Conservation (phyloP, 2,329 filamentous ascomycete genomes). For the Niveomyces coronatus region DNA sequence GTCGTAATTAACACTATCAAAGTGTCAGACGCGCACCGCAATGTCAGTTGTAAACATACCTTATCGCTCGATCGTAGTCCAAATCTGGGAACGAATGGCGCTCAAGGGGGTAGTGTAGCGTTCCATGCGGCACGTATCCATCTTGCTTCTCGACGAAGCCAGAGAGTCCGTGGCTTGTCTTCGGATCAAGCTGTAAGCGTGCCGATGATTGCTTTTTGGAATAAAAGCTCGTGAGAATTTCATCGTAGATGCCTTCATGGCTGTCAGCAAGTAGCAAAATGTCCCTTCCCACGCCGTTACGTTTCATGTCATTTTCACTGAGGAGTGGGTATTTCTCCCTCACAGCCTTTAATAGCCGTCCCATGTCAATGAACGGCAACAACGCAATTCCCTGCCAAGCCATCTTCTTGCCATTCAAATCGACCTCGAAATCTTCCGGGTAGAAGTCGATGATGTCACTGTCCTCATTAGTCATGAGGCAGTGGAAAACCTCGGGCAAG, state of each 20-base stretch:
- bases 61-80: slow-evolving; percentile 79
- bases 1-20: slow-evolving; percentile 66
- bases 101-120: slow-evolving; percentile 67
- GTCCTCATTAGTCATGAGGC: slow-evolving; percentile 77
- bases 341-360: slow-evolving; percentile 72
- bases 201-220: slow-evolving; percentile 68
- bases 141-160: slow-evolving; percentile 76
- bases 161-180: slow-evolving; percentile 64
- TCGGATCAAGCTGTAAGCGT: slow-evolving; percentile 63
- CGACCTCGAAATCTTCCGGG: slow-evolving; percentile 83
- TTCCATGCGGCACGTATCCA: slow-evolving; percentile 73
- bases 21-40: slow-evolving; percentile 13
- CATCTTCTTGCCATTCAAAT: slow-evolving; percentile 96
- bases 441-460: slow-evolving; percentile 98
- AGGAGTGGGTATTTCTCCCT: slow-evolving; percentile 71
- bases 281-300: slow-evolving; percentile 74
- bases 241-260: slow-evolving; percentile 70
- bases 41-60: slow-evolving; percentile 39
- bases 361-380: slow-evolving; percentile 92
- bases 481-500: slow-evolving; percentile 78
- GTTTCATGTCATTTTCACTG: slow-evolving; percentile 61
- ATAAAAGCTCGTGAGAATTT: slow-evolving; percentile 78
- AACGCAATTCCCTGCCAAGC: slow-evolving; percentile 94
- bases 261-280: slow-evolving; percentile 75
- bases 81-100: slow-evolving; percentile 62